Conservation (phyloP, 2,329 filamentous ascomycete genomes). For the Aquanectria penicillioides region DNA sequence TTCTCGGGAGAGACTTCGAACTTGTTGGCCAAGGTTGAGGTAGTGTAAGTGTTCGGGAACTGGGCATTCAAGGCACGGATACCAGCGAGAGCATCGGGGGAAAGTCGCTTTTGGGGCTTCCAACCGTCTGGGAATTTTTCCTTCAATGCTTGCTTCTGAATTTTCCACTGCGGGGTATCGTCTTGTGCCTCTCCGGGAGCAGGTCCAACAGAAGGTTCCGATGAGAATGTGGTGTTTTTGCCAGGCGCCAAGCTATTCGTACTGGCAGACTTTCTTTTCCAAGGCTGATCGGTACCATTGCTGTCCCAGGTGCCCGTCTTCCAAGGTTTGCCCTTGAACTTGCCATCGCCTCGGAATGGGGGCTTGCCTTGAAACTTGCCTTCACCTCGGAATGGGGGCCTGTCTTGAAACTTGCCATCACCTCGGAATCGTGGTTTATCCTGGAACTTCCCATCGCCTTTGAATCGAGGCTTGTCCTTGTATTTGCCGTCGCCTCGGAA, state of each 20-base stretch:
- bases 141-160: constrained; percentile 79
- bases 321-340: constrained; percentile 1
- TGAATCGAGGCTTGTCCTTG: not conserved
- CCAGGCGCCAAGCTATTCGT: not conserved
- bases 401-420: not conserved
- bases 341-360: too few species aligned
- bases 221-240: not conserved
- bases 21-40: constrained; percentile 74
- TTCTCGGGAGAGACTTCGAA: constrained; percentile 91
- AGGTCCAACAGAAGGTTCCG: constrained; percentile 27
- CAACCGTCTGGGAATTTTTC: constrained; percentile 85
- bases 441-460: not conserved
- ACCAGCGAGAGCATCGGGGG: constrained; percentile 90
- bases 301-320: not conserved
- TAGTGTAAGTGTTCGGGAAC: constrained; percentile 82
- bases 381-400: not conserved
- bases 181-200: constrained; percentile 24
- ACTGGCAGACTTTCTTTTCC: not conserved
- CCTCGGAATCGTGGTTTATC: too few species aligned
- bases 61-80: constrained; percentile 84
- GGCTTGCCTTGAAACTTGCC: too few species aligned
- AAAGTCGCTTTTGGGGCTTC: constrained; percentile 85
- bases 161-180: constrained; percentile 70
- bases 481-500: not conserved
- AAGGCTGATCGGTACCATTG: not conserved